These are phyloP conservation scores for Lichina pygmaea DNA, from an alignment of 495 filamentous ascomycete genomes.

Conservation along the genomic window DNA sequence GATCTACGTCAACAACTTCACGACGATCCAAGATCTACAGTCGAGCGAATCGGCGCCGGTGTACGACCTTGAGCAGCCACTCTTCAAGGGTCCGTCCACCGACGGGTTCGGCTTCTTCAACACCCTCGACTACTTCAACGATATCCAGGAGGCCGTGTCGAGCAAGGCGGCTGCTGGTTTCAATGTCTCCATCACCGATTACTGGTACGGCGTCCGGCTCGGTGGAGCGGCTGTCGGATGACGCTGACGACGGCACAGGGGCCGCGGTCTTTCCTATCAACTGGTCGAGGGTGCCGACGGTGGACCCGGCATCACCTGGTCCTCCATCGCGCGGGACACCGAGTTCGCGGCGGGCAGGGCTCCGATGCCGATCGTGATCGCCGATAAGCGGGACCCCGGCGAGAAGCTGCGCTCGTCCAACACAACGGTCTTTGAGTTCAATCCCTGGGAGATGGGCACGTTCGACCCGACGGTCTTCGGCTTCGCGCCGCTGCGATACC, in stretches of 20 bases:
- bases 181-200: conserved; percentile 60
- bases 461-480: conserved; percentile 60
- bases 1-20: conserved; percentile 77
- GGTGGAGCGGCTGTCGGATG: background rate
- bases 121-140: conserved; percentile 35
- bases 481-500: conserved; percentile 46
- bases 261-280: conserved; percentile 56
- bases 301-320: conserved; percentile 61
- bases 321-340: conserved; percentile 45
- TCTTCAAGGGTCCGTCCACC: conserved; percentile 33
- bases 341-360: conserved; percentile 42
- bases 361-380: conserved; percentile 63
- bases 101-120: conserved; percentile 10
- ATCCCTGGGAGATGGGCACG: conserved; percentile 65
- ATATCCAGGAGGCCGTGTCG: conserved; percentile 31
- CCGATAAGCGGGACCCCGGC: conserved; percentile 33
- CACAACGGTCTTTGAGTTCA: conserved; percentile 67
- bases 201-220: conserved; percentile 25
- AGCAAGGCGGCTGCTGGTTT: conserved; percentile 46
- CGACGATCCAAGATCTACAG: conserved; percentile 35
- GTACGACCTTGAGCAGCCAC: conserved; percentile 59
- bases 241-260: conserved; percentile 9
- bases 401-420: conserved; percentile 40
- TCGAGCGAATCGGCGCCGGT: conserved; percentile 19
- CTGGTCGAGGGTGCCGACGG: conserved; percentile 56